Percentiles rank a stretch among this genome's conserved stretches.
These are phyloP conservation scores for Bondarzewia mesenterica DNA, from an alignment of 1,284 basidiomycete species.

Conservation along the genomic window DNA sequence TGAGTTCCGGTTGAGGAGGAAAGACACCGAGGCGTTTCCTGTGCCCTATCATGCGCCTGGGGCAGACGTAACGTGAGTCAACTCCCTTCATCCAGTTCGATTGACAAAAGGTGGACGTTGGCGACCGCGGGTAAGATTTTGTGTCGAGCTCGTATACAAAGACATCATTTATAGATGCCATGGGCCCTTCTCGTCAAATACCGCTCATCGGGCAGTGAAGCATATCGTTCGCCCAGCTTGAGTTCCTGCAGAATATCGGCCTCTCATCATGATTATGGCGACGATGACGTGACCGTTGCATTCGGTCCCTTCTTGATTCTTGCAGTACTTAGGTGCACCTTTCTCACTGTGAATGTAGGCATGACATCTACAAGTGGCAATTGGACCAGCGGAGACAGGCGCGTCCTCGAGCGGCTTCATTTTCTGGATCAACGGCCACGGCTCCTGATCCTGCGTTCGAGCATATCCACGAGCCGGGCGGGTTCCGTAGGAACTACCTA, in stretches of 20 bases:
- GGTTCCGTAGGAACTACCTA: constrained; percentile 86
- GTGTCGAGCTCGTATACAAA: too few species aligned
- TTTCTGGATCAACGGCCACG: constrained; percentile 45
- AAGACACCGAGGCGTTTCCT: constrained; percentile 66
- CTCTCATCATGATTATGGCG: too few species aligned
- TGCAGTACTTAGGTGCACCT: too few species aligned
- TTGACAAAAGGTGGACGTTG: neutral
- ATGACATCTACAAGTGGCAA: constrained; percentile 92
- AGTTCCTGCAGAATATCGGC: too few species aligned
- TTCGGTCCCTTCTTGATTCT: too few species aligned
- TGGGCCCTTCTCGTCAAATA: too few species aligned
- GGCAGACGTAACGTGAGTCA: constrained; percentile 82
- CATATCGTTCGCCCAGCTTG: too few species aligned
- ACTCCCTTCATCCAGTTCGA: constrained; percentile 5
- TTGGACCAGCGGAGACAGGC: constrained; percentile 57
- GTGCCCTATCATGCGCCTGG: constrained; percentile 81
- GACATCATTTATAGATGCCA: too few species aligned
- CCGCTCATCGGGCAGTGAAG: too few species aligned
- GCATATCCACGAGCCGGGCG: constrained; percentile 90
- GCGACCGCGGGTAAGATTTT: too few species aligned
- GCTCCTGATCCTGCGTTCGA: constrained; percentile 68
- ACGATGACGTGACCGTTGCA: too few species aligned
- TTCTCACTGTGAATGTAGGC: constrained; percentile 49
- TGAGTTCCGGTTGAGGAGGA: constrained; percentile 22
- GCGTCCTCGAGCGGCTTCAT: constrained; percentile 66